Percentiles rank a stretch among this genome's conserved stretches.
Evolutionary conservation across 768 basidiomycete genomes (phyloP).

Genomic region (Fibroporia radiculosa): DNA sequence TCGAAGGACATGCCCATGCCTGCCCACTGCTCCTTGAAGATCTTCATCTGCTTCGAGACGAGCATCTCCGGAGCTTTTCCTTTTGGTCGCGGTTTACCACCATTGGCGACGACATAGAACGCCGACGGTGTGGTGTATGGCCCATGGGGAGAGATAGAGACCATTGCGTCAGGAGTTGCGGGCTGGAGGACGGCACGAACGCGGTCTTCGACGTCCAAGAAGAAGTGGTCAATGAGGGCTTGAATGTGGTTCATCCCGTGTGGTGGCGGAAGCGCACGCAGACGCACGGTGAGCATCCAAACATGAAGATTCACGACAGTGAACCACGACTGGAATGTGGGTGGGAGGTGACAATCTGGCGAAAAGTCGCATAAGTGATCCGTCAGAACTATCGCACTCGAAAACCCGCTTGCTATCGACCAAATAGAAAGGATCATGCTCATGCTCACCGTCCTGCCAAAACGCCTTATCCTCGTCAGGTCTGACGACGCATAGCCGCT

Average conservation of each 20-base stretch:
- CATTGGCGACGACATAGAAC: constrained; percentile 18
- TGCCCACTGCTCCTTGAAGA: constrained; percentile 86
- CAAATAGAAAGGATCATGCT: background rate
- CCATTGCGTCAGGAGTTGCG: constrained; percentile 8
- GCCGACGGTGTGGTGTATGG: constrained; percentile 20
- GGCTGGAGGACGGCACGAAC: constrained; percentile 59
- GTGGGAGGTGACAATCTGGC: constrained; percentile 78
- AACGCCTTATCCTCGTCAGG: constrained; percentile 55
- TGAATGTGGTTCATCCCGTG: constrained; percentile 68
- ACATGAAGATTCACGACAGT: constrained; percentile 88
- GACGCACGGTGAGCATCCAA: constrained; percentile 83
- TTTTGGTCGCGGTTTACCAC: constrained; percentile 4
- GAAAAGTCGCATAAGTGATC: background rate
- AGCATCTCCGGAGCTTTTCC: constrained; percentile 66
- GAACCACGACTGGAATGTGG: constrained; percentile 97
- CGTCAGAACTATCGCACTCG: background rate
- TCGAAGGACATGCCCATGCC: constrained; percentile 78
- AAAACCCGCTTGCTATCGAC: background rate
- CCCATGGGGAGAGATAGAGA: constrained; percentile 19
- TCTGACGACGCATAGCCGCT: constrained; percentile 42
- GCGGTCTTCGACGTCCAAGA: constrained; percentile 87
- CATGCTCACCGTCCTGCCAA: constrained; percentile 62
- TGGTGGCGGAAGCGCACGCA: constrained; percentile 70
- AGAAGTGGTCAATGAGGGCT: constrained; percentile 89
- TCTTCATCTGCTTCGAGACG: constrained; percentile 83